Percentiles rank a stretch among this genome's conserved stretches.
Evolutionary conservation across 331 rosid species (phyloP).

Genomic region (Stylosanthes scabra): DNA sequence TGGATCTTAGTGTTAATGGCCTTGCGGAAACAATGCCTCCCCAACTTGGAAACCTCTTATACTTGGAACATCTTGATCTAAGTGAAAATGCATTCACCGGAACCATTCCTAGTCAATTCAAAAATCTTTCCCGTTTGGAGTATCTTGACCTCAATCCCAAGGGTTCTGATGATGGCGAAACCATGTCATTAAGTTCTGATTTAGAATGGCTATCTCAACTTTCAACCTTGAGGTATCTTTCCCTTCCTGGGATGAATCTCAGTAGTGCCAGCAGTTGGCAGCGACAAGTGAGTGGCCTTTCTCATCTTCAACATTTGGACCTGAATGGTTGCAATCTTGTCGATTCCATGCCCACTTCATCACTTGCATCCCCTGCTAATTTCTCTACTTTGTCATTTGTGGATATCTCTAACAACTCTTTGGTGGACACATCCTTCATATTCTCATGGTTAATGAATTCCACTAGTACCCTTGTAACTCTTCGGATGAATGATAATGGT

Average conservation of each 20-base stretch:
- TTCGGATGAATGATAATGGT: not conserved
- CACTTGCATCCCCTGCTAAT: not conserved
- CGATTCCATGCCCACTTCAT: not conserved
- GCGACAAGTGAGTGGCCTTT: not conserved
- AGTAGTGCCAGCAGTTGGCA: slow-evolving; percentile 13
- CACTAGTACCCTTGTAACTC: not conserved
- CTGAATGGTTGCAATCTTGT: not conserved
- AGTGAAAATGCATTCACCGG: not conserved
- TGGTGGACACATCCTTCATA: not conserved
- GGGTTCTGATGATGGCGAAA: no score
- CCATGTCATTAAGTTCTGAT: not conserved
- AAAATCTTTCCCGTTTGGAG: not conserved
- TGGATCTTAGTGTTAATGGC: not conserved
- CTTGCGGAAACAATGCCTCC: not conserved
- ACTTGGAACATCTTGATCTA: not conserved
- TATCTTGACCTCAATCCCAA: not conserved
- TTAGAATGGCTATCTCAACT: slow-evolving; percentile 20
- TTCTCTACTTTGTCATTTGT: not conserved
- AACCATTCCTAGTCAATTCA: not conserved
- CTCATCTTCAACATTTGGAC: not conserved
- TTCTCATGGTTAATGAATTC: not conserved
- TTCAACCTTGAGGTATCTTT: not conserved
- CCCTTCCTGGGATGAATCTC: accelerated
- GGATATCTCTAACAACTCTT: not conserved
- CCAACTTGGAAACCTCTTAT: not conserved